These are phyloP conservation scores for Salvia miltiorrhiza DNA, from an alignment of 257 asterid genomes.

Conservation along the genomic window DNA sequence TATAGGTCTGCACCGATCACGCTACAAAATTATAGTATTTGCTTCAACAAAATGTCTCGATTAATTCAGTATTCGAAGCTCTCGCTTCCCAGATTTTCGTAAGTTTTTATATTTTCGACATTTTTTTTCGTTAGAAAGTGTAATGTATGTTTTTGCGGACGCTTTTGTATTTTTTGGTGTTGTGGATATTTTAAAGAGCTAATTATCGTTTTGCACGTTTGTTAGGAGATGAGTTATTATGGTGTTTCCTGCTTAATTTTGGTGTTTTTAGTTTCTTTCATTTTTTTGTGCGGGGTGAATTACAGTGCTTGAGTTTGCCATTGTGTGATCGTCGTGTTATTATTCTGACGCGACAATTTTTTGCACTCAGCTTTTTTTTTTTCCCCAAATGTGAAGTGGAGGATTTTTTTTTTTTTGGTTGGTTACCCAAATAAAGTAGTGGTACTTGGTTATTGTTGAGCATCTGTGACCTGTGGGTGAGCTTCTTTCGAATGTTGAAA, in stretches of 20 bases:
- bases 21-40: not conserved
- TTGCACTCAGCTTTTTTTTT: not conserved
- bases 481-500: not conserved
- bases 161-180: not conserved
- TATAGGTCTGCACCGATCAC: not conserved
- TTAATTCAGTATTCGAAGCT: conserved; percentile 51
- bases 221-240: not conserved
- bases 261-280: not conserved
- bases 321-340: not conserved
- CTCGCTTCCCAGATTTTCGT: conserved; percentile 52
- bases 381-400: not conserved
- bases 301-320: not conserved
- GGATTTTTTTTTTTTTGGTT: conserved; percentile 3
- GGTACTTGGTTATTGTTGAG: not conserved
- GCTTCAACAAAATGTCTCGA: conserved; percentile 52
- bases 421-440: no score
- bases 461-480: not conserved
- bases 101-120: conserved; percentile 7
- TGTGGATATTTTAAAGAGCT: not conserved
- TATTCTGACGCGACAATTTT: not conserved
- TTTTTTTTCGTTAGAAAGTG: not conserved
- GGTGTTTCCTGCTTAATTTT: not conserved
- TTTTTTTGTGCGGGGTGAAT: not conserved
- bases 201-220: not conserved
- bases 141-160: not conserved